Conservation (phyloP, 495 filamentous ascomycete genomes). For the Talaromyces stipitatus region DNA sequence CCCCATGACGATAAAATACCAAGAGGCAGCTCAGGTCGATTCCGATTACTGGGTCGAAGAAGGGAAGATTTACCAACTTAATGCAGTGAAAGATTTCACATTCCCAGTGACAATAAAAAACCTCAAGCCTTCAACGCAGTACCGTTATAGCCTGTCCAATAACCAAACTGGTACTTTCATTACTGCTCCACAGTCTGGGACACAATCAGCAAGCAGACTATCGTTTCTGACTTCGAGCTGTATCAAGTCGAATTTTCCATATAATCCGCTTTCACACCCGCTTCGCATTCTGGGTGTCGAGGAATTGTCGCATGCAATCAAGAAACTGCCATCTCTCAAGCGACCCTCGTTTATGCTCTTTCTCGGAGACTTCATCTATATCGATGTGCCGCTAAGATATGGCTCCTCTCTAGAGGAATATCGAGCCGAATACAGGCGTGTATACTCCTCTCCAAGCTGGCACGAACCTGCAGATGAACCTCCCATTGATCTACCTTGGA, state of each 20-base stretch:
- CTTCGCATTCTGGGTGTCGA: conserved; percentile 72
- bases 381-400: conserved; percentile 78
- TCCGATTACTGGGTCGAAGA: conserved; percentile 54
- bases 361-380: conserved; percentile 97
- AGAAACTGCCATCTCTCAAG: conserved; percentile 53
- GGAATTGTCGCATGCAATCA: conserved; percentile 48
- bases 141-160: conserved; percentile 77
- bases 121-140: conserved; percentile 55
- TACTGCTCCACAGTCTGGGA: conserved; percentile 61
- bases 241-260: conserved; percentile 84
- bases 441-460: conserved; percentile 93
- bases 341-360: conserved; percentile 85
- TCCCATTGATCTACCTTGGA: conserved; percentile 71
- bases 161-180: conserved; percentile 71
- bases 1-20: conserved; percentile 64
- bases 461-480: conserved; percentile 37
- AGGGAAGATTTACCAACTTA: conserved; percentile 54
- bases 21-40: conserved; percentile 19
- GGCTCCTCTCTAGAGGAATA: conserved; percentile 67
- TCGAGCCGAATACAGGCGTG: conserved; percentile 82
- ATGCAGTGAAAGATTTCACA: conserved; percentile 77
- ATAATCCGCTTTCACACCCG: conserved; percentile 72
- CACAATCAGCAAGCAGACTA: conserved; percentile 53
- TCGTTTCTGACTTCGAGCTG: conserved; percentile 89
- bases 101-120: conserved; percentile 48